These are phyloP conservation scores for Rosa multiflora DNA, from an alignment of 306 rosid genomes.

Conservation along the genomic window DNA sequence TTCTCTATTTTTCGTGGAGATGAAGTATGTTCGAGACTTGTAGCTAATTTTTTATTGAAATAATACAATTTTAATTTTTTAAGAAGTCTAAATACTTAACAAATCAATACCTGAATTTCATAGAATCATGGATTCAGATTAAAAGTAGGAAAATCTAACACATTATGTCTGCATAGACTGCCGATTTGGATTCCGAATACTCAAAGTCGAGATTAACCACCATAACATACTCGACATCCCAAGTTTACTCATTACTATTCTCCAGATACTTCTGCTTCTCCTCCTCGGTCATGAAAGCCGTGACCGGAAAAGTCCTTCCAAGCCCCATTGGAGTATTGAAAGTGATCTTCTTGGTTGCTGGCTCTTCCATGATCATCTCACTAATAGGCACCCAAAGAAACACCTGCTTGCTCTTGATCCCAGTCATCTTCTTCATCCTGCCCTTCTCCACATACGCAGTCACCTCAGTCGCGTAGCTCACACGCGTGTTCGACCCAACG, in stretches of 20 bases:
- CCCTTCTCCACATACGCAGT: constrained; percentile 69
- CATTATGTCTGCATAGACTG: not conserved
- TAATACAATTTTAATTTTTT: too few relatives aligned
- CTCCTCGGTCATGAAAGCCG: constrained; percentile 60
- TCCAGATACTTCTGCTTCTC: constrained; percentile 49
- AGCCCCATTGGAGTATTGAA: constrained; percentile 76
- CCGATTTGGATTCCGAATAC: not conserved
- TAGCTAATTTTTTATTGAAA: too few relatives aligned
- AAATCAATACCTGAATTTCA: not conserved
- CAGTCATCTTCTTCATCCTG: constrained; percentile 81
- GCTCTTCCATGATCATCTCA: constrained; percentile 71
- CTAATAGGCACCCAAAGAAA: constrained; percentile 67
- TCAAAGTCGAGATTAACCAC: not conserved
- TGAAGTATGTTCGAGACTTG: too few relatives aligned
- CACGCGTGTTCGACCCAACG: constrained; percentile 41
- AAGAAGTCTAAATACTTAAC: too few relatives aligned
- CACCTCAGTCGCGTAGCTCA: constrained; percentile 68
- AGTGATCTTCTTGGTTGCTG: constrained; percentile 35
- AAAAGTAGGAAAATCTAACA: not conserved
- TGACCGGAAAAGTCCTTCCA: constrained; percentile 60
- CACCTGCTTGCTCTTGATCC: constrained; percentile 73
- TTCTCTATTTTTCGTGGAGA: too few relatives aligned
- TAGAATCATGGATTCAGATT: not conserved
- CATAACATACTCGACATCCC: not conserved
- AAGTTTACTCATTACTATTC: constrained; percentile 16